Base-by-base conservation (phyloP, 2,329 filamentous ascomycete species). In the Trichoderma brevicompactum region DNA sequence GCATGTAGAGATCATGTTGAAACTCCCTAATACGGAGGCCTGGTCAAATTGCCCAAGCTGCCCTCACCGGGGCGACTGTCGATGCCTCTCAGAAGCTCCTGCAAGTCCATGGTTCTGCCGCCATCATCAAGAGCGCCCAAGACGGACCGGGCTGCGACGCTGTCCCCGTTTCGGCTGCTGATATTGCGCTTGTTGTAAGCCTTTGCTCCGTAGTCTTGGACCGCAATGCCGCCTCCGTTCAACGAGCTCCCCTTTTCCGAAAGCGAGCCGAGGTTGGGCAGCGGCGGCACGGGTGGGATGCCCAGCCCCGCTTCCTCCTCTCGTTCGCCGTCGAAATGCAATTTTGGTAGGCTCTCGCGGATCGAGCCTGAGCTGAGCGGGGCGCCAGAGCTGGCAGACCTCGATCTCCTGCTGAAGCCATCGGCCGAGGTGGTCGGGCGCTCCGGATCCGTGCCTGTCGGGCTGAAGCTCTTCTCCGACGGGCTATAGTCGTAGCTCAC, bases 401-500 rank as follows among this genome's bases (percentile, higher is more conserved):
- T 64, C 38, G 78, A 72, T 64, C 76, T 70, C 68, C 73, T 71
- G 12, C 71, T 70, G 3, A 67, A 65, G 23, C 60, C 60, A 43
- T 75, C 75, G 38, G 72, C 73, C 15, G 72, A 72, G 28, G 74
- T 75, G 23, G 68, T 65, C 48, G 75, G 69, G 10, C 72, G 71
- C 4, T 75, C 75, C 40, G 63, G 46, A n/a, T 67, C 61, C 6
- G 54, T 55, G 50, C 41, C 40, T 13, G 71, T 74, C 64, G 70
- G 81, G 71, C 85, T 87, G 74, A 86, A 88, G 44, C 86, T 89
- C 19, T 87, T 77, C 72, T 92, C 89, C 7, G 88, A 90, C n/a
- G 85, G 81, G 50, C 85, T 85, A 69, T 86, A 83, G 65, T 91
- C 89, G 68, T 88, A 90, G 78, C 88, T 91, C 68, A 89, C 84